These are phyloP conservation scores for Chaetomium fimeti DNA, from an alignment of 495 filamentous ascomycete genomes.

Conservation along the genomic window DNA sequence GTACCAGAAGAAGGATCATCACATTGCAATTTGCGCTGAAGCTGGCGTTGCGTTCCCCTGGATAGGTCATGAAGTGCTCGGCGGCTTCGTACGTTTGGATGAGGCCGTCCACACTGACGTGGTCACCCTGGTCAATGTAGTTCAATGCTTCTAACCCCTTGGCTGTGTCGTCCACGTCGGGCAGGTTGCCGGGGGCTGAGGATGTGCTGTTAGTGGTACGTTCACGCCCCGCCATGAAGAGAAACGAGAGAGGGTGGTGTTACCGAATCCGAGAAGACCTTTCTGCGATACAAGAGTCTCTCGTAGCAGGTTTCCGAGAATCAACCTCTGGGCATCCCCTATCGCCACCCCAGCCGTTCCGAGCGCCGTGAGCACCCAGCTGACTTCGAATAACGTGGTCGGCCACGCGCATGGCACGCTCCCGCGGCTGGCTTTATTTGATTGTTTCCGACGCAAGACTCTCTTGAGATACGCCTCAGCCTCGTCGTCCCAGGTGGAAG, in stretches of 20 bases:
- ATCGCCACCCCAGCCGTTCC: background rate
- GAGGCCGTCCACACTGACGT: background rate
- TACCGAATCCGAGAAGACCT: background rate
- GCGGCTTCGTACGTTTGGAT: background rate
- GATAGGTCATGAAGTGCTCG: background rate
- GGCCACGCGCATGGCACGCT: background rate
- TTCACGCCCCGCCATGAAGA: background rate
- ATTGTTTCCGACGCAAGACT: background rate
- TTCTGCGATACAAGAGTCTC: background rate
- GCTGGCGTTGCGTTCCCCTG: background rate
- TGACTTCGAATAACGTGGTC: background rate
- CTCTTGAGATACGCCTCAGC: background rate
- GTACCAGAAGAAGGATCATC: background rate
- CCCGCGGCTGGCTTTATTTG: background rate
- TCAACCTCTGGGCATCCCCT: background rate
- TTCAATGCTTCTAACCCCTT: background rate
- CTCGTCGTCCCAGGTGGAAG: background rate
- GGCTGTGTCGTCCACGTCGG: conserved; percentile 1
- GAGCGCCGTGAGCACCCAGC: background rate
- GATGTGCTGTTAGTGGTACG: background rate
- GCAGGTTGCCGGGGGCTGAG: background rate
- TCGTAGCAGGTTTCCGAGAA: background rate
- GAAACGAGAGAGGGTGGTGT: no score
- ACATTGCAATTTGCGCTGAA: background rate
- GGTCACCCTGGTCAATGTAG: background rate